Evolutionary conservation across 148 eudicot species (phyloP).

Genomic region (Rhododendron henanense): DNA sequence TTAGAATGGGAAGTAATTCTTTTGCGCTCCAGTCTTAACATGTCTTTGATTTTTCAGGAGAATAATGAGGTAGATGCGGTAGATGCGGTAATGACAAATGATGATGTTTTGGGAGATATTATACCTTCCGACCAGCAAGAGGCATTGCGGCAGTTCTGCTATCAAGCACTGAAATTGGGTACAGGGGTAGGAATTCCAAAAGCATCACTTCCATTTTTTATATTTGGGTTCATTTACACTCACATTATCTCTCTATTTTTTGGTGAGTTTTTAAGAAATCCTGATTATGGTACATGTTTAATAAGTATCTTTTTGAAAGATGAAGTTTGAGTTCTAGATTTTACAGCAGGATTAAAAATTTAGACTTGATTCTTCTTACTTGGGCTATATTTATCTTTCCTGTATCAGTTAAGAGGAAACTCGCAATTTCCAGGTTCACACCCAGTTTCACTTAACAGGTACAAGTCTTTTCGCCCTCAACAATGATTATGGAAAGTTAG

Average conservation of each 20-base stretch:
- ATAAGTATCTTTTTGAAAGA: background rate
- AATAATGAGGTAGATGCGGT: slow-evolving; percentile 42
- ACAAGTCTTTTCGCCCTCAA: background rate
- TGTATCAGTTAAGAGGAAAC: slow-evolving; percentile 57
- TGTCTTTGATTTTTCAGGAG: slow-evolving; percentile 48
- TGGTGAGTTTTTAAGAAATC: background rate
- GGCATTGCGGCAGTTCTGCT: slow-evolving; percentile 61
- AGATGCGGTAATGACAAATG: slow-evolving; percentile 59
- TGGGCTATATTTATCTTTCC: background rate
- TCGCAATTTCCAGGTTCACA: slow-evolving; percentile 93
- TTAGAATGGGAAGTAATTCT: background rate
- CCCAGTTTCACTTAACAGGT: slow-evolving; percentile 97
- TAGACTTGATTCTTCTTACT: background rate
- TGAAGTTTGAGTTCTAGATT: background rate
- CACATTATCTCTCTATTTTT: background rate
- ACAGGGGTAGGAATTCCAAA: slow-evolving; percentile 38
- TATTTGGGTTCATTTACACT: background rate
- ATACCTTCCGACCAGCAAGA: slow-evolving; percentile 76
- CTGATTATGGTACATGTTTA: background rate
- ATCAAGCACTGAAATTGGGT: slow-evolving; percentile 51
- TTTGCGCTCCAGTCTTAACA: background rate
- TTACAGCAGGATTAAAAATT: background rate
- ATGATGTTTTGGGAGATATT: slow-evolving; percentile 87
- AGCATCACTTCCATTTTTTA: background rate
- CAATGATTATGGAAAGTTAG: background rate